Evolutionary conservation across 306 rosid species (phyloP).

Genomic region (Ammopiptanthus mongolicus): DNA sequence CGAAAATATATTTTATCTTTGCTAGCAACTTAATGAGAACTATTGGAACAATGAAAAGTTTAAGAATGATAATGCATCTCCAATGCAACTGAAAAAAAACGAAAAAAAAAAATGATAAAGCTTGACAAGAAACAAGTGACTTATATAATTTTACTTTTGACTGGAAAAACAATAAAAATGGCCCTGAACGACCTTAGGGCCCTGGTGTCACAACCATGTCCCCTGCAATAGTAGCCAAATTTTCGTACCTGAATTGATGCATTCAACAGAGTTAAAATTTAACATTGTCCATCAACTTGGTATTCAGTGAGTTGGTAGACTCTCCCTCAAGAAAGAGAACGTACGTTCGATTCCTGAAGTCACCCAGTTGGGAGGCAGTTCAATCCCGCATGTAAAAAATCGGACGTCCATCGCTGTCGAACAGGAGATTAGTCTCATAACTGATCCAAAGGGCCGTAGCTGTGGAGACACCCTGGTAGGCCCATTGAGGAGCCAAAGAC

Average conservation of each 20-base stretch:
- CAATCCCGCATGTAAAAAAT: too few relatives aligned
- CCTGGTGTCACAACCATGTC: constrained; percentile 41
- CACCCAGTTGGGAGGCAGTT: too few relatives aligned
- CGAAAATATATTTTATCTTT: neutral
- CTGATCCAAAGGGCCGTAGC: too few relatives aligned
- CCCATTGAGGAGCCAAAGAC: too few relatives aligned
- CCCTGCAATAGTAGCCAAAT: constrained; percentile 17
- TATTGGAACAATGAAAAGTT: neutral
- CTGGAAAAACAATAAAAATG: constrained; percentile 2
- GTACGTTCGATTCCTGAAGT: too few relatives aligned
- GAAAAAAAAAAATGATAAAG: neutral
- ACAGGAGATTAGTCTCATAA: too few relatives aligned
- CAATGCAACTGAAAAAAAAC: neutral
- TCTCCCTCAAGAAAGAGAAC: too few relatives aligned
- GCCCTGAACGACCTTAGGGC: constrained; percentile 23
- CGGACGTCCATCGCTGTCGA: too few relatives aligned
- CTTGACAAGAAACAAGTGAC: neutral
- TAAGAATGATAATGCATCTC: neutral
- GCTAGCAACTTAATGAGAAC: neutral
- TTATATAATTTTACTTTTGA: neutral
- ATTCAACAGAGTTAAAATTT: constrained; percentile 5
- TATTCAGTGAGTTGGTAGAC: too few relatives aligned
- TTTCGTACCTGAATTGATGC: constrained; percentile 51
- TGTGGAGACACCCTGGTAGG: too few relatives aligned
- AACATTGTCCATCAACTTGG: too few relatives aligned